Evolutionary conservation across 148 eudicot species (phyloP).

Genomic region (Rheum nobile): DNA sequence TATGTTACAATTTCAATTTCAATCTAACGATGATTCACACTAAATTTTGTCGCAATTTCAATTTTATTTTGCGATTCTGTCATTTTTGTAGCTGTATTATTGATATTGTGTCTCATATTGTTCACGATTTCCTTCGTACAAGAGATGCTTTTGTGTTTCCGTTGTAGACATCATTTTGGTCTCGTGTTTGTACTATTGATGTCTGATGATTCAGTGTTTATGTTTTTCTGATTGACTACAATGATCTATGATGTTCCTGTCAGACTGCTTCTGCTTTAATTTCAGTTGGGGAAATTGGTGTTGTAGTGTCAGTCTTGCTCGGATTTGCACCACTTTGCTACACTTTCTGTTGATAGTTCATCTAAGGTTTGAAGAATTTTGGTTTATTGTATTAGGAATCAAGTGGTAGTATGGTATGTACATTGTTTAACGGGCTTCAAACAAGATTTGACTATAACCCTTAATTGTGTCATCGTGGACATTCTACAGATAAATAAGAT

Average conservation of each 20-base stretch:
- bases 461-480: not conserved
- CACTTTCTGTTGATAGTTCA: slow-evolving; percentile 64
- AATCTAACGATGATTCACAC: not conserved
- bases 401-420: not conserved
- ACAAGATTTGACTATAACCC: not conserved
- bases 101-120: not conserved
- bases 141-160: not conserved
- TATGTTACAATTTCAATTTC: not conserved
- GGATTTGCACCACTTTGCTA: slow-evolving; percentile 76
- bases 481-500: slow-evolving; percentile 68
- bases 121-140: not conserved
- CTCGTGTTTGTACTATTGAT: slow-evolving; percentile 2
- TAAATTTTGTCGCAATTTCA: not conserved
- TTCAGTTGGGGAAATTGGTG: slow-evolving; percentile 69
- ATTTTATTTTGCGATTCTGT: too few relatives aligned
- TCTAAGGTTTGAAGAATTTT: slow-evolving; percentile 38
- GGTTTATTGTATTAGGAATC: not conserved
- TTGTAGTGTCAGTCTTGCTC: slow-evolving; percentile 80
- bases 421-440: not conserved
- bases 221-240: not conserved
- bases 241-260: not conserved
- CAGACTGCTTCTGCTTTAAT: slow-evolving; percentile 24
- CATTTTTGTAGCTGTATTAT: too few relatives aligned
- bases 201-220: not conserved
- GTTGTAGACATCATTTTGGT: not conserved